A percentile compares a stretch with the other conserved stretches of the same genome.
Conservation (phyloP, 768 basidiomycete genomes). For the Astraeus odoratus region DNA sequence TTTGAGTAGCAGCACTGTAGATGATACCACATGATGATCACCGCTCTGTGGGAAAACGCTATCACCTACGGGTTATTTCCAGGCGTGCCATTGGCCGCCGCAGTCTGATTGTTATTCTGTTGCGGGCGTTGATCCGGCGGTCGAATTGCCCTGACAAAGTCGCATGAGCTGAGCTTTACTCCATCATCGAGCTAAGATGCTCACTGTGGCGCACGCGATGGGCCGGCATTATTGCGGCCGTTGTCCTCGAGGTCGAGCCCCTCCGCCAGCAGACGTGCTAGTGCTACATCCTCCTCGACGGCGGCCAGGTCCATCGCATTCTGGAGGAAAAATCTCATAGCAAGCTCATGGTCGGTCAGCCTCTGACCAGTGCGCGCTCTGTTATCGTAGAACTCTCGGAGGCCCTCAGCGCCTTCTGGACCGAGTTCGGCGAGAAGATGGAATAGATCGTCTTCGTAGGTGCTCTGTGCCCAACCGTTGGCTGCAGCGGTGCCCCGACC, state of each 20-base stretch:
- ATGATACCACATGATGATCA: no score
- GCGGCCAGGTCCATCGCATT: conserved; percentile 15
- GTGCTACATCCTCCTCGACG: conserved; percentile 14
- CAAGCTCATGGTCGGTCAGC: conserved; percentile 19
- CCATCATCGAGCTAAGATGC: background rate
- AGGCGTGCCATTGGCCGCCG: no score
- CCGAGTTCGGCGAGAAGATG: conserved; percentile 15
- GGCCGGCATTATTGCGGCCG: background rate
- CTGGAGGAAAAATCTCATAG: conserved; percentile 18
- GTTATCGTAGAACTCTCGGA: conserved; percentile 6
- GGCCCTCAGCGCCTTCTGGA: conserved; percentile 14
- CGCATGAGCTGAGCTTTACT: background rate
- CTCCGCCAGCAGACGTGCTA: conserved; percentile 16
- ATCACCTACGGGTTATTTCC: no score
- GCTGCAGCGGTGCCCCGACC: background rate
- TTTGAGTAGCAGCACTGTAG: no score
- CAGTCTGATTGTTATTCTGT: background rate
- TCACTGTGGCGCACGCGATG: conserved; percentile 8
- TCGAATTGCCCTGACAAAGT: no score
- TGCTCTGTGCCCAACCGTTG: conserved; percentile 13
- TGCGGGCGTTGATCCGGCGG: background rate
- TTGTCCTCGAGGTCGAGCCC: conserved; percentile 5
- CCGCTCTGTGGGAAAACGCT: no score
- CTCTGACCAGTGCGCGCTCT: conserved; percentile 3
- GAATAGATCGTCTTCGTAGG: conserved; percentile 21